These are phyloP conservation scores for Wickerhamomyces hampshirensis DNA, from an alignment of 805 yeast species.

Conservation along the genomic window DNA sequence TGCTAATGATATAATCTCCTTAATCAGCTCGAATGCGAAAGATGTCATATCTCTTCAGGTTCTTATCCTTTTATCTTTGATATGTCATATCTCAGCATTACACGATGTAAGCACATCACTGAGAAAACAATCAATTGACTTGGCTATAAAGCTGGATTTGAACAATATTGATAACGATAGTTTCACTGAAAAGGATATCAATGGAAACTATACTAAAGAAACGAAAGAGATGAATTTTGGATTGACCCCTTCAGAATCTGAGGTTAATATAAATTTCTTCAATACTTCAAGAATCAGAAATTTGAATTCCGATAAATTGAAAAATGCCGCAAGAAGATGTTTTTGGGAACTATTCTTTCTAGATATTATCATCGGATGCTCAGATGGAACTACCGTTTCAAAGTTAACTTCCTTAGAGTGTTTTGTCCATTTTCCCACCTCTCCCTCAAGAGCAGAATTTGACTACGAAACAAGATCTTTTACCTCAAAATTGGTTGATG, in stretches of 20 bases:
- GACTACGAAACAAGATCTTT: conserved; percentile 45
- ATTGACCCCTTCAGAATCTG: conserved; percentile 15
- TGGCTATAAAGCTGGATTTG: conserved; percentile 33
- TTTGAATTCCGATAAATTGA: conserved; percentile 13
- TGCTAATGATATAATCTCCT: conserved; percentile 28
- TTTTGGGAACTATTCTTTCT: conserved; percentile 50
- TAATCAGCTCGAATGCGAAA: conserved; percentile 24
- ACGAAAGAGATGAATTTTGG: conserved; percentile 7
- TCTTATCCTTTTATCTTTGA: conserved; percentile 35
- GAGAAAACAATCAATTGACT: conserved; percentile 37
- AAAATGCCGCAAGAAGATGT: conserved; percentile 36
- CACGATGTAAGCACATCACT: conserved; percentile 40
- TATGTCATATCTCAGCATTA: conserved; percentile 47
- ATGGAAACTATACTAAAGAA: conserved; percentile 14
- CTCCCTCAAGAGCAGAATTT: conserved; percentile 31
- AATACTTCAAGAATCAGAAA: conserved; percentile 20
- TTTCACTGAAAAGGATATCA: conserved; percentile 20
- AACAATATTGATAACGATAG: conserved; percentile 33
- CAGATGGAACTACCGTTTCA: conserved; percentile 44
- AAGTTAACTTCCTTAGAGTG: conserved; percentile 32
- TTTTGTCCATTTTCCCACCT: conserved; percentile 35
- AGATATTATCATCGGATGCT: conserved; percentile 49
- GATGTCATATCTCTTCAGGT: conserved; percentile 43
- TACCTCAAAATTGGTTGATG: conserved; percentile 44
- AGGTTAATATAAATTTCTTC: conserved; percentile 21